These are phyloP conservation scores for Candida pseudofarinosa DNA, from an alignment of 805 yeast species.

Conservation along the genomic window DNA sequence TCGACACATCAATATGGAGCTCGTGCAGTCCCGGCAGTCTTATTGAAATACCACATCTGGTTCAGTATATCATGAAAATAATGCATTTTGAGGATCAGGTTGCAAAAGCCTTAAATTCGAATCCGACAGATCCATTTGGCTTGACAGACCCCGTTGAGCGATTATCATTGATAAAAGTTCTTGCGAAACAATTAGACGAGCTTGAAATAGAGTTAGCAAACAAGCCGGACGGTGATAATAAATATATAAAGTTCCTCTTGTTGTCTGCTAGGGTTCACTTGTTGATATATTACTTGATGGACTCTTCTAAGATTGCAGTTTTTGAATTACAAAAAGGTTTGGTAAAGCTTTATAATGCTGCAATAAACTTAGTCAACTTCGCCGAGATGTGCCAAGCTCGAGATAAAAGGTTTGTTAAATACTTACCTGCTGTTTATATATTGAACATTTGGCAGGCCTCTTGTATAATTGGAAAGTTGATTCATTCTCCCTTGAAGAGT, in stretches of 20 bases:
- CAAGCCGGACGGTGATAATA: constrained; percentile 48
- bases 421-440: constrained; percentile 79
- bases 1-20: constrained; percentile 64
- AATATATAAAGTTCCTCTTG: constrained; percentile 63
- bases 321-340: constrained; percentile 71
- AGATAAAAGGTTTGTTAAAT: constrained; percentile 62
- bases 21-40: constrained; percentile 47
- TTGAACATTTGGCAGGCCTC: constrained; percentile 90
- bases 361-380: constrained; percentile 66
- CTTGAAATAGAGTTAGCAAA: constrained; percentile 53
- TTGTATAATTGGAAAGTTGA: constrained; percentile 72
- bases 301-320: constrained; percentile 44
- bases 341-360: constrained; percentile 74
- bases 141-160: constrained; percentile 66
- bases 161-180: constrained; percentile 66
- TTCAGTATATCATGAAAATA: constrained; percentile 75
- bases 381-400: constrained; percentile 56
- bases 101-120: constrained; percentile 69
- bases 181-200: constrained; percentile 71
- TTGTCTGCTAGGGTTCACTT: constrained; percentile 78
- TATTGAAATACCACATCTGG: constrained; percentile 48
- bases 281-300: constrained; percentile 76
- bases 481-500: constrained; percentile 67
- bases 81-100: constrained; percentile 85
- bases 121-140: constrained; percentile 62